Evolutionary conservation across 345 rosid genomes (phyloP).

Genomic region (Populus tremula): DNA sequence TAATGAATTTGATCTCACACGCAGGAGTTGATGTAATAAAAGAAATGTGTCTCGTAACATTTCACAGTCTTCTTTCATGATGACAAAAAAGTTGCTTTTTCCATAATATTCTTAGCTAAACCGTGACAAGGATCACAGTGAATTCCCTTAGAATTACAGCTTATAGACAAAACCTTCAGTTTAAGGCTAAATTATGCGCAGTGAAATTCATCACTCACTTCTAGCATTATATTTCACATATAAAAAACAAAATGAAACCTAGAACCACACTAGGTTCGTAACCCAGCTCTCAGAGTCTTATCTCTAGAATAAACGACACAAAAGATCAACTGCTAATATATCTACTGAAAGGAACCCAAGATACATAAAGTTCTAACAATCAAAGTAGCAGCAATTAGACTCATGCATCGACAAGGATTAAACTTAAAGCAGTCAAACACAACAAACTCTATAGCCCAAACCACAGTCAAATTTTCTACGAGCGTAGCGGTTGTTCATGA

Average conservation of each 20-base stretch:
- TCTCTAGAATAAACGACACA: background rate
- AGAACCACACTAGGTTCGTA: background rate
- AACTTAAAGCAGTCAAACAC: background rate
- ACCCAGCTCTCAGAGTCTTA: background rate
- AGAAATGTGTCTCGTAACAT: background rate
- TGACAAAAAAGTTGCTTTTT: background rate
- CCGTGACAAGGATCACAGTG: background rate
- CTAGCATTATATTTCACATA: background rate
- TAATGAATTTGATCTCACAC: background rate
- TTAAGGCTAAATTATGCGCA: background rate
- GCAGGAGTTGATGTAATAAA: background rate
- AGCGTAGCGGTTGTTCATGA: too few relatives aligned
- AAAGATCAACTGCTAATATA: background rate
- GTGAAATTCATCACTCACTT: background rate
- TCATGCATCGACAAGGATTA: constrained; percentile 1
- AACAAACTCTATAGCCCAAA: background rate
- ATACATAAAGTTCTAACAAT: background rate
- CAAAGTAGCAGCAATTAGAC: background rate
- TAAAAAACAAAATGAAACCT: background rate
- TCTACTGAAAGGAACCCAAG: background rate
- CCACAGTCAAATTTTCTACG: background rate
- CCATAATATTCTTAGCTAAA: background rate
- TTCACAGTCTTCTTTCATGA: background rate
- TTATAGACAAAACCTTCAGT: background rate
- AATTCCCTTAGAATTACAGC: background rate